Evolutionary conservation across 108 stramenopile genomes (phyloP), one percentile per base, ranked within the genome.

Genomic region (Cyclotella distinguenda): DNA sequence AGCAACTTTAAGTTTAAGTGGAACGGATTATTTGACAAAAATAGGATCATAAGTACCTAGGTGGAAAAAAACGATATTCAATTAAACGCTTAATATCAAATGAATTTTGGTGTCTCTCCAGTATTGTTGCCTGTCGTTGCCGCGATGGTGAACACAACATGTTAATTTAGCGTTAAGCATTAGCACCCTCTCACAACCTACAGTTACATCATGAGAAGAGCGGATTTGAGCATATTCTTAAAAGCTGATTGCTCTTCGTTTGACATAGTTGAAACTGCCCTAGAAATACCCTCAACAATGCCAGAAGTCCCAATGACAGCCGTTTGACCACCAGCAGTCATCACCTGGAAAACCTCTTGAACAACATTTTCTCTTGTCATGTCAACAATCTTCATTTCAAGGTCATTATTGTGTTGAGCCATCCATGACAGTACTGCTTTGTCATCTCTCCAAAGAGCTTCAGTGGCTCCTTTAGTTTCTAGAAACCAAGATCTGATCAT

Each of bases 241-340:
- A 91, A 73, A 8, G 60, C 31, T 21, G 74, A 73, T 66, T 78
- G 81, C 59, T 94, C 83, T 58, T 86, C 88, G 13, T 76, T 31
- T 19, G 82, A 78, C 86, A 90, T 83, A 5, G 72, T 76, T 15
- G 66, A 50, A 52, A 84, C 64, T 16, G 89, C 88, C 25, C 77
- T 73, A 6, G 82, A 65, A 42, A 94, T 81, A 28, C 93, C 93
- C 69, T 94, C 88, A 1, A 94, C 81, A 58, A 94, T 89, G n/a
- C 93, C 93, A 44, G 76, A 70, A 1, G 87, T 86, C 56, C 89
- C 93, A 42, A 90, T 49, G 38, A 69, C 68, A 11, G 93, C 88
- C 16, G 89, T 90, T 56, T 78, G 84, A n/a, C 89, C 93, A 42
- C 89, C 93, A 42, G 86, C 82, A 16, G 89, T 87, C 79, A 94